Evolutionary conservation across 2,329 filamentous ascomycete genomes (phyloP).

Genomic region (Hypoxylon sp.): DNA sequence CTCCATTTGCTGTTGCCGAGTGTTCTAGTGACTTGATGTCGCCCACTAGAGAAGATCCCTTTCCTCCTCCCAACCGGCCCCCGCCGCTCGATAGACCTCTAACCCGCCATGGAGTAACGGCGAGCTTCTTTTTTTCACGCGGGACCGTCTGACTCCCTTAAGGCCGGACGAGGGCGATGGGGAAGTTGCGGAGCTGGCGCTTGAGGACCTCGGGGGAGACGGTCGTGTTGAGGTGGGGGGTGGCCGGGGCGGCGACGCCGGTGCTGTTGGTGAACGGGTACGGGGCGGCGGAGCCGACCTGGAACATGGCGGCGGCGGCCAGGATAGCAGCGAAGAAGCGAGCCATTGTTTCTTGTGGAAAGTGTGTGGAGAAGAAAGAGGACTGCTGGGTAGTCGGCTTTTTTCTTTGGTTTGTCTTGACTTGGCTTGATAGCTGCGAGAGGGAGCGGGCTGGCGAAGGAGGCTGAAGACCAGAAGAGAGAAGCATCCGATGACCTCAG

Average conservation of each 20-base stretch:
- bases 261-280: conserved; percentile 35
- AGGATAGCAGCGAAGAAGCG: conserved; percentile 43
- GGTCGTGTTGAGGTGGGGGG: conserved; percentile 26
- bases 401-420: too few species aligned
- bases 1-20: conserved; percentile 1
- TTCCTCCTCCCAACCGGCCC: conserved; percentile 8
- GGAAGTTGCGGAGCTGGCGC: conserved; percentile 39
- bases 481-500: conserved; percentile 8
- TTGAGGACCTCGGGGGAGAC: conserved; percentile 17
- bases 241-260: conserved; percentile 10
- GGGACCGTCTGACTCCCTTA: conserved; percentile 20
- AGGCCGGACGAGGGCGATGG: conserved; percentile 38
- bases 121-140: not conserved
- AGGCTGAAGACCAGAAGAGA: conserved; percentile 17
- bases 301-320: conserved; percentile 40
- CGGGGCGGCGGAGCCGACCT: conserved; percentile 40
- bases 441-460: conserved; percentile 20
- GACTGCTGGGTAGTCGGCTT: conserved; percentile 17
- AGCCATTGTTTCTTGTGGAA: conserved; percentile 37
- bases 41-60: conserved; percentile 12
- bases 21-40: conserved; percentile 17
- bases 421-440: conserved; percentile 21
- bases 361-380: conserved; percentile 1
- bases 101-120: conserved; percentile 4
- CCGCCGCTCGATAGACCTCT: conserved; percentile 5